Percentiles rank a stretch among this genome's conserved stretches.
Conservation (phyloP, 257 asterid genomes). For the Coffea eugenioides region DNA sequence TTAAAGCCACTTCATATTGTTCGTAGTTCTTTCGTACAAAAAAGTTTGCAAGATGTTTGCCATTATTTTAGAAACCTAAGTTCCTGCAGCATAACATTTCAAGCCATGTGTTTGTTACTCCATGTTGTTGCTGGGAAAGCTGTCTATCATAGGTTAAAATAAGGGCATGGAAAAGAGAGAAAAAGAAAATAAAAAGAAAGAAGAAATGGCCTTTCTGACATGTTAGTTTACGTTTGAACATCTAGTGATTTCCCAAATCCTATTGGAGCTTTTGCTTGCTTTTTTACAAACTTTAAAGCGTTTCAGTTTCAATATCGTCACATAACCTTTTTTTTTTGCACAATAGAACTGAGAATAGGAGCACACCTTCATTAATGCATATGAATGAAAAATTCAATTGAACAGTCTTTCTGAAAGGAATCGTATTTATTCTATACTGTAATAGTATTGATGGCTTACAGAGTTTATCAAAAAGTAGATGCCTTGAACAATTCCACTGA, state of each 20-base stretch:
- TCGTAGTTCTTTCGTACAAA: not conserved
- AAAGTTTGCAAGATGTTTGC: not conserved
- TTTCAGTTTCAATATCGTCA: not conserved
- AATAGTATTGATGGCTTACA: not conserved
- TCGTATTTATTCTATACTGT: not conserved
- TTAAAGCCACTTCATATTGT: not conserved
- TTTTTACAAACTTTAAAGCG: not conserved
- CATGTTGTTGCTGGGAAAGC: not conserved
- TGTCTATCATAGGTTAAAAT: not conserved
- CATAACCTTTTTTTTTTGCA: not conserved
- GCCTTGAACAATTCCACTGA: not conserved
- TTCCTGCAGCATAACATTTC: not conserved
- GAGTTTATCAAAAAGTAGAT: no score
- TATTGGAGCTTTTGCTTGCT: no score
- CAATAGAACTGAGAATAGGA: not conserved
- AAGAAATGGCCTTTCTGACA: not conserved
- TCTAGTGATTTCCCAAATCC: not conserved
- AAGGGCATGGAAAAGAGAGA: not conserved
- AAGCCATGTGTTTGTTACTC: not conserved
- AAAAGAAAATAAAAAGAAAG: not conserved
- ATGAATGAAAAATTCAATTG: no score
- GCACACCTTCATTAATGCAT: not conserved
- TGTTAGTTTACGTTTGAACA: not conserved
- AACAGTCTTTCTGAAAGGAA: not conserved
- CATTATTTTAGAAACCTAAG: not conserved